Base-by-base conservation (phyloP, 2,329 filamentous ascomycete species). In the Aureobasidium sp. region DNA sequence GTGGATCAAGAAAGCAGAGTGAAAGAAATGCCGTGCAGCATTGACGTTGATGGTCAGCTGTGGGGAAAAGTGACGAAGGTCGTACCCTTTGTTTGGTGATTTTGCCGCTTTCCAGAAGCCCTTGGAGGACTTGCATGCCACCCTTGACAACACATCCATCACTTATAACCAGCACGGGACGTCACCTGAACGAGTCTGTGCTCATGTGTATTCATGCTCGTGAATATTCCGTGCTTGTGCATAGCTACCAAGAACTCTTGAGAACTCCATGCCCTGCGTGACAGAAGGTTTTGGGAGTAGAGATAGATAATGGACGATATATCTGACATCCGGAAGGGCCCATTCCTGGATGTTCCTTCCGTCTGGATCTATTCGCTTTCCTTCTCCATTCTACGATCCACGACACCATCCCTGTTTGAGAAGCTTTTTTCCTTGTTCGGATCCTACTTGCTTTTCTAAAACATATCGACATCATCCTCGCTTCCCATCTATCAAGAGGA, bases 401-500 rank as follows among this genome's bases (percentile, higher is more conserved):
- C n/a, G 12, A 29, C 26, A 10, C 37, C 34, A 10, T 34, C 5
- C 36, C 26, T 37, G 26, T 46, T 39, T 36, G 27, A 48, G 17
- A 27, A 15, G 23, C 34, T 37, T 58, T 36, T 48, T 37, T 59
- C 41, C 55, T 48, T 41, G 8, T 60, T 41, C 34, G 17, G 29
- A 26, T 29, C 34, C 20, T 17, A 56, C 23, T 37, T 59, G 32
- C 6, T 29, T 27, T 51, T 50, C 50, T 42, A 36, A 48, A 27
- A 36, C 42, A 58, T 58, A 34, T 57, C 29, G 13, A 57, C 53
- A 57, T 36, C 7, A 5, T 23, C n/a, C 39, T 34, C 39, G 13
- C 17, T 23, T 32, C 20, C 27, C 32, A n/a, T 47, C 23, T 17
- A 23, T 42, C n/a, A 62, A 17, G 78, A 74, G 53, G 82, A 81